Evolutionary conservation across 768 basidiomycete genomes (phyloP).

Genomic region (Boletellus sp.): DNA sequence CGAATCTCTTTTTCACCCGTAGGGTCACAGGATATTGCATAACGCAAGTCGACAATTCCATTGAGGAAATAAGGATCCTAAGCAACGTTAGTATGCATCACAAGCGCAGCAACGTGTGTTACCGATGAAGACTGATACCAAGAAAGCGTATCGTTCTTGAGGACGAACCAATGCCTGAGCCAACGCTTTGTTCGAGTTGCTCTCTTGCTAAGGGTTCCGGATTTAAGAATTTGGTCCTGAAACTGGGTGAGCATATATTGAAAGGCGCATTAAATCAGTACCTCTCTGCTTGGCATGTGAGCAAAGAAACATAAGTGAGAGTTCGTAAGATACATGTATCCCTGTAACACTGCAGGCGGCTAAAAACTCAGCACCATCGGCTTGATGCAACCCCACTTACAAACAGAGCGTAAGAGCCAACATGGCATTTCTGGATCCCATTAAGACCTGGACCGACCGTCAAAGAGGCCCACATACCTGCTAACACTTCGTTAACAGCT

Average conservation of each 20-base stretch:
- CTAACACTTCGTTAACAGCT: slow-evolving; percentile 79
- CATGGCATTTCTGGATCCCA: slow-evolving; percentile 76
- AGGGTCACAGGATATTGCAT: slow-evolving; percentile 86
- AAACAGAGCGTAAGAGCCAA: slow-evolving; percentile 85
- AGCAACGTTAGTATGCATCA: slow-evolving; percentile 2
- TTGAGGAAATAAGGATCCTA: slow-evolving; percentile 98
- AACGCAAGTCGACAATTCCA: slow-evolving; percentile 92
- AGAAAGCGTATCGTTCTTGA: slow-evolving; percentile 93
- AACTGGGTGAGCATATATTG: slow-evolving; percentile 11
- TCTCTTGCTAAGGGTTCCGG: slow-evolving; percentile 85
- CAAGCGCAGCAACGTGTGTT: slow-evolving; percentile 22
- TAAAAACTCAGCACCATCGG: not conserved
- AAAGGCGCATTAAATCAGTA: slow-evolving; percentile 29
- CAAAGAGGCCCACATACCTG: slow-evolving; percentile 47
- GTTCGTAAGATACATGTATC: slow-evolving; percentile 95
- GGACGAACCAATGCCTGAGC: slow-evolving; percentile 94
- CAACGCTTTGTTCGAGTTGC: slow-evolving; percentile 86
- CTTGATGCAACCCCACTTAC: slow-evolving; percentile 47
- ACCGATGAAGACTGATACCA: slow-evolving; percentile 97
- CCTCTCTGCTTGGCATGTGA: slow-evolving; percentile 88
- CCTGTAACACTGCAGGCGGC: slow-evolving; percentile 71
- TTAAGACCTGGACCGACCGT: slow-evolving; percentile 1
- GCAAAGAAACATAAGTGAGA: slow-evolving; percentile 96
- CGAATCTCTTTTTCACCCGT: slow-evolving; percentile 75
- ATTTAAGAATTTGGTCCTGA: slow-evolving; percentile 90